Base-by-base conservation (phyloP, 768 basidiomycete genomes). In the Pluteus cervinus region DNA sequence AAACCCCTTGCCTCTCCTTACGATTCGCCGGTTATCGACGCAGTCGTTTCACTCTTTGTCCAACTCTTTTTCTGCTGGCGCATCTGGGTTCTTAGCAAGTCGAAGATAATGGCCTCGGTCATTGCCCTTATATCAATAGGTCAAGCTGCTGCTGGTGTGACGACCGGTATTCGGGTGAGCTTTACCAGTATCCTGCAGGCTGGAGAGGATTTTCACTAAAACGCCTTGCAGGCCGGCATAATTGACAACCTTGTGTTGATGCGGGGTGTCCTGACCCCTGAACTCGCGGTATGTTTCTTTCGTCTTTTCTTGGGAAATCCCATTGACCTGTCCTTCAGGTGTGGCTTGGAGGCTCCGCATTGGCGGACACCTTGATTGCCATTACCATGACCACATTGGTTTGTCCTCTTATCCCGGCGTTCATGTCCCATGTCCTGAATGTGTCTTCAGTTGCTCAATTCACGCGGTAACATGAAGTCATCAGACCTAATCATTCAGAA, bases 21-120 rank as follows among this genome's bases (percentile, higher is more conserved):
- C 21, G 55, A 55, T 36, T 51, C 49, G 4, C 57, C 58, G 5
- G 29, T 58, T 4, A 43, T 58, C 20, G 51, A 50, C 14, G 39
- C 50, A 4, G 9, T 55, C 8, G 46, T 55, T 22, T 48, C 51
- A 15, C 36, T 60, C 39, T 28, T 46, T 11, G 49, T 58, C 5
- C 60, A 60, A 34, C 24, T 45, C 10, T 61, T 60, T 39, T 61
- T 55, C 46, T 57, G 57, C 34, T 58, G 55, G 36, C 50, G 58
- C 10, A 58, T 61, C 14, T 53, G 49, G 45, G 36, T 43, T 5
- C 44, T 60, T 23, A 41, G 48, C 24, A 33, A 40, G 25, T 42
- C 32, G 14, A 33, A n/a, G 2, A 12, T 38, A 4, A 51, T 51
- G 18, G 45, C 41, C 1, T 16, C 22, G 23, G 52, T 49, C 18